Evolutionary conservation across 192 early-diverging fungal genomes (phyloP).

Genomic region (Entomortierella lignicola): DNA sequence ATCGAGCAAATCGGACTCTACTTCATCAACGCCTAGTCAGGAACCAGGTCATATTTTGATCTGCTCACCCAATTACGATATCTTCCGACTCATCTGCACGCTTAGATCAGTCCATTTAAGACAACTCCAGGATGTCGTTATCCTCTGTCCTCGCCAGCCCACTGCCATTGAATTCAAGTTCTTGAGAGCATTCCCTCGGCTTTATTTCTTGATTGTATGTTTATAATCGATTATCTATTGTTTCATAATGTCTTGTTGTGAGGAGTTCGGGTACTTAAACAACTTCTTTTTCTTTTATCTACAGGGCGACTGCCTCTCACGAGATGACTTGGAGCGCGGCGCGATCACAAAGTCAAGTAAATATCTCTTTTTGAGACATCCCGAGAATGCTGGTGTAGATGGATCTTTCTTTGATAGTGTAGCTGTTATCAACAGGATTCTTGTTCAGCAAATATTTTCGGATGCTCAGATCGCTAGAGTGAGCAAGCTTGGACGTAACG

Average conservation of each 20-base stretch:
- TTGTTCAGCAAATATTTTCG: conserved; percentile 50
- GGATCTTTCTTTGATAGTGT: conserved; percentile 48
- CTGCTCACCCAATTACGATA: conserved; percentile 50
- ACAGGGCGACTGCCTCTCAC: conserved; percentile 59
- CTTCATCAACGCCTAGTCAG: not conserved
- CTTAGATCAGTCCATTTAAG: conserved; percentile 41
- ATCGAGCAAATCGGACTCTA: not conserved
- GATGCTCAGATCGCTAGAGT: conserved; percentile 27
- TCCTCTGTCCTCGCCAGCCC: conserved; percentile 53
- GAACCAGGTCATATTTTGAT: conserved; percentile 40
- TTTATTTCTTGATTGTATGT: conserved; percentile 63
- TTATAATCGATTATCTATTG: not conserved
- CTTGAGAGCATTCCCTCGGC: conserved; percentile 57
- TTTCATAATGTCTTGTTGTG: not conserved
- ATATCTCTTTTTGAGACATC: conserved; percentile 59
- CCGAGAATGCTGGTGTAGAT: conserved; percentile 46
- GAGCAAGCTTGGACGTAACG: not conserved
- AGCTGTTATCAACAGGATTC: conserved; percentile 44
- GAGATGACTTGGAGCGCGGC: conserved; percentile 59
- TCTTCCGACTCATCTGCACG: conserved; percentile 47
- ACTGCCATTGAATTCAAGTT: conserved; percentile 51
- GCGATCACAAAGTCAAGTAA: conserved; percentile 59
- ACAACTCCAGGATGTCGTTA: conserved; percentile 62
- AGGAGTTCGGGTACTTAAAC: too few relatives aligned
- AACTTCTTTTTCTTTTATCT: not conserved